Evolutionary conservation across 2,329 filamentous ascomycete genomes (phyloP).

Genomic region (Aspergillus transmontanensis): DNA sequence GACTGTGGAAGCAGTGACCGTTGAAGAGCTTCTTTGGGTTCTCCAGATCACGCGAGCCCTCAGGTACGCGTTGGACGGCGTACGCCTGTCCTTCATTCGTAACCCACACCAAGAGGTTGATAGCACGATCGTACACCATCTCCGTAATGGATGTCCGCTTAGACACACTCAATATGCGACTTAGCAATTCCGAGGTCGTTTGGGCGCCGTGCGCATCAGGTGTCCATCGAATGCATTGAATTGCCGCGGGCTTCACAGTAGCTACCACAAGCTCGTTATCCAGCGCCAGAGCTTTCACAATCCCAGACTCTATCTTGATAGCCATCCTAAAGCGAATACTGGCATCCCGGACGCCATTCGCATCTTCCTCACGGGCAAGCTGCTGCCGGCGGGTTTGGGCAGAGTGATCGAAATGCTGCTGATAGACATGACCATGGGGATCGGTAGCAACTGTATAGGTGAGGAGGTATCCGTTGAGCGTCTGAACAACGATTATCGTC

Average conservation of each 20-base stretch:
- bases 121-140: constrained; percentile 92
- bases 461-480: constrained; percentile 81
- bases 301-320: constrained; percentile 95
- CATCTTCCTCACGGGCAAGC: constrained; percentile 68
- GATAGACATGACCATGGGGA: constrained; percentile 79
- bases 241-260: constrained; percentile 86
- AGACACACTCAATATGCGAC: constrained; percentile 81
- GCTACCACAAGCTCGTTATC: constrained; percentile 93
- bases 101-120: constrained; percentile 94
- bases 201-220: constrained; percentile 80
- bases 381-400: constrained; percentile 50
- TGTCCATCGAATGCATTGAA: constrained; percentile 95
- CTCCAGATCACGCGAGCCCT: constrained; percentile 45
- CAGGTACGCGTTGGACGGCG: constrained; percentile 74
- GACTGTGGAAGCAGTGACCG: constrained; percentile 86
- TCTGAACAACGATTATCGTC: constrained; percentile 88
- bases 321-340: constrained; percentile 95
- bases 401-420: constrained; percentile 68
- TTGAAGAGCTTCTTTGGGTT: constrained; percentile 72
- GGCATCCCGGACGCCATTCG: constrained; percentile 78
- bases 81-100: constrained; percentile 85
- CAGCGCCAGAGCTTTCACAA: constrained; percentile 81
- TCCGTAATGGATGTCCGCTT: constrained; percentile 76
- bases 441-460: constrained; percentile 92
- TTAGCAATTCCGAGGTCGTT: constrained; percentile 87